Percentiles rank a stretch among this genome's conserved stretches.
These are phyloP conservation scores for Hymenoscyphus infarciens DNA, from an alignment of 2,329 filamentous ascomycete genomes.

Conservation along the genomic window DNA sequence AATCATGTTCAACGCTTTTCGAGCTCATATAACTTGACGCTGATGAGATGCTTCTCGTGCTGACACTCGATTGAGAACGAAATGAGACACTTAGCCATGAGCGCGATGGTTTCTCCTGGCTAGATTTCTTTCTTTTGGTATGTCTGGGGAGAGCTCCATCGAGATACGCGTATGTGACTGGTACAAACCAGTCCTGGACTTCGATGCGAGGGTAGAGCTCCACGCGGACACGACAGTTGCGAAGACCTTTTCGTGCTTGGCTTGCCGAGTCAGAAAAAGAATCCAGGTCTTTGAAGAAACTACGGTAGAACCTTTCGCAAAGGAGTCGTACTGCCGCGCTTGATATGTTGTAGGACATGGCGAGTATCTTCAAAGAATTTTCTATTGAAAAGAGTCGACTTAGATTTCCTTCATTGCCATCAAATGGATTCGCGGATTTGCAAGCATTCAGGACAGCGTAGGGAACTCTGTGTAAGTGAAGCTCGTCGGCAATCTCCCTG, in stretches of 20 bases:
- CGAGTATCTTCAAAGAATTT: conserved; percentile 3
- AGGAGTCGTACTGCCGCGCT: neutral
- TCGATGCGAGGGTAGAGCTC: conserved; percentile 3
- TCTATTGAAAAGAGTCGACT: conserved; percentile 3
- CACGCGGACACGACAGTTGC: neutral
- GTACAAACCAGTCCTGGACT: conserved; percentile 3
- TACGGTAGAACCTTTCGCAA: neutral
- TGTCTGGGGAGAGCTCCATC: neutral
- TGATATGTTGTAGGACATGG: conserved; percentile 2
- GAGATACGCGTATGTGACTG: conserved; percentile 1
- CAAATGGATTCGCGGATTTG: conserved; percentile 3
- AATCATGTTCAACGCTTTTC: neutral
- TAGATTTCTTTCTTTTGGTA: neutral
- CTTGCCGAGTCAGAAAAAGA: conserved; percentile 2
- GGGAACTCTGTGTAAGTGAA: neutral
- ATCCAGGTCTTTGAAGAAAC: neutral
- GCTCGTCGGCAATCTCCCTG: neutral
- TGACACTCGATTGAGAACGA: neutral
- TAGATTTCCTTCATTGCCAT: neutral
- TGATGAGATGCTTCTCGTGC: neutral
- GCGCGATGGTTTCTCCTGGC: neutral
- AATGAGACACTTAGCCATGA: neutral
- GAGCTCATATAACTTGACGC: conserved; percentile 5
- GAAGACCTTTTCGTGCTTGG: neutral
- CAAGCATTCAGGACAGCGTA: conserved; percentile 3